A percentile compares a stretch with the other conserved stretches of the same genome.
These are phyloP conservation scores for Trichophyton schoenleinii DNA, from an alignment of 2,329 filamentous ascomycete genomes.

Conservation along the genomic window DNA sequence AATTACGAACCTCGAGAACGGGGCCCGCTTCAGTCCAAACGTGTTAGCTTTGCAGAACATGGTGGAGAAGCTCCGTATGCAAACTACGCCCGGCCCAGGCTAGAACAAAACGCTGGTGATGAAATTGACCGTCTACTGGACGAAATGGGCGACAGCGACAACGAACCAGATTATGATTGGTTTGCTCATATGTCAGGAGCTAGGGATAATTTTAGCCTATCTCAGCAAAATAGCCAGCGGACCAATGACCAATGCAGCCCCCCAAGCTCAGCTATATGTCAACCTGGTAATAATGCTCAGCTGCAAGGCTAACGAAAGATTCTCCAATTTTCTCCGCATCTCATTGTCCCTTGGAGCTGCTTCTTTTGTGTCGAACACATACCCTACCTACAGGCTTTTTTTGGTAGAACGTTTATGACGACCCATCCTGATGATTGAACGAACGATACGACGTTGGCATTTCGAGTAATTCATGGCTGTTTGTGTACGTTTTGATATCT, in stretches of 20 bases:
- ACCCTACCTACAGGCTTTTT: no score
- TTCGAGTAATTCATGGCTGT: background rate
- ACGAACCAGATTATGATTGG: conserved; percentile 17
- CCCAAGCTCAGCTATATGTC: background rate
- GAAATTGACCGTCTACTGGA: conserved; percentile 22
- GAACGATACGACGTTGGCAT: background rate
- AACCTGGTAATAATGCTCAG: background rate
- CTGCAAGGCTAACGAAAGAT: background rate
- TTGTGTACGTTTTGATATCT: background rate
- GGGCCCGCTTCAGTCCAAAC: background rate
- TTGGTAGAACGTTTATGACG: background rate
- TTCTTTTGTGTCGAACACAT: background rate
- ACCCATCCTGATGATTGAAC: background rate
- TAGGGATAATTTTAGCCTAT: background rate
- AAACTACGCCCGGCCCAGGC: conserved; percentile 4
- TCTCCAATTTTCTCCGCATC: background rate
- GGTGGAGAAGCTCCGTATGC: conserved; percentile 8
- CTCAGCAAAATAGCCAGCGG: background rate
- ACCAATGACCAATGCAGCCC: background rate
- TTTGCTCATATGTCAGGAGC: conserved; percentile 3
- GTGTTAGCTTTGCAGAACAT: conserved; percentile 15
- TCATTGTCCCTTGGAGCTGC: background rate
- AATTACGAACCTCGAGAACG: background rate
- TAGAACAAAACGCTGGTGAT: conserved; percentile 15
- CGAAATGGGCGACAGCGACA: conserved; percentile 18